A percentile compares a stretch with the other conserved stretches of the same genome.
Conservation (phyloP, 768 basidiomycete species). For the Cystofilobasidium capitatum region DNA sequence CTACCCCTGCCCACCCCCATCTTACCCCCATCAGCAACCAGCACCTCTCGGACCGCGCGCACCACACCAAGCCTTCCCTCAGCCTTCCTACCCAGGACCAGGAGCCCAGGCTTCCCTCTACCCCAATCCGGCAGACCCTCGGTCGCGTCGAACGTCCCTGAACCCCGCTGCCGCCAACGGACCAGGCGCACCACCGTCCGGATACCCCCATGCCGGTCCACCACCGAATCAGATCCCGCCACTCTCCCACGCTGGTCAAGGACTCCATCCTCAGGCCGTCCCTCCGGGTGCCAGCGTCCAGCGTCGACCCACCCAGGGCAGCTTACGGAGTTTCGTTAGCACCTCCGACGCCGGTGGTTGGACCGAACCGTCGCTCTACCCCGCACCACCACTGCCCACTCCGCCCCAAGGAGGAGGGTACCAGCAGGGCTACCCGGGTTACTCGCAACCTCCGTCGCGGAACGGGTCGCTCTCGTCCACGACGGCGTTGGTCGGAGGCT, state of each 20-base stretch:
- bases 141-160: not conserved
- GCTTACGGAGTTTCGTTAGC: not conserved
- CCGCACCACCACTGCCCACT: not conserved
- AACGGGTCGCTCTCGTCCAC: not conserved
- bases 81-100: not conserved
- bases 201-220: no score
- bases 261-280: not conserved
- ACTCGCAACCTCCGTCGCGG: not conserved
- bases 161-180: no score
- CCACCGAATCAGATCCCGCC: no score
- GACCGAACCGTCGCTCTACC: not conserved
- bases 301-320: not conserved
- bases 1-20: not conserved
- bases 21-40: constrained; percentile 10
- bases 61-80: not conserved
- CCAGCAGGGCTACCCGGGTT: not conserved
- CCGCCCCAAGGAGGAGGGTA: not conserved
- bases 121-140: not conserved
- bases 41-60: constrained; percentile 8
- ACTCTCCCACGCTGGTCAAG: no score
- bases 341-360: not conserved
- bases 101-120: not conserved
- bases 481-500: not conserved
- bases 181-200: no score
- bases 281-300: not conserved